Evolutionary conservation across 495 filamentous ascomycete genomes (phyloP), one percentile per base, ranked within the genome.

Genomic region (Aeminium ludgeri): DNA sequence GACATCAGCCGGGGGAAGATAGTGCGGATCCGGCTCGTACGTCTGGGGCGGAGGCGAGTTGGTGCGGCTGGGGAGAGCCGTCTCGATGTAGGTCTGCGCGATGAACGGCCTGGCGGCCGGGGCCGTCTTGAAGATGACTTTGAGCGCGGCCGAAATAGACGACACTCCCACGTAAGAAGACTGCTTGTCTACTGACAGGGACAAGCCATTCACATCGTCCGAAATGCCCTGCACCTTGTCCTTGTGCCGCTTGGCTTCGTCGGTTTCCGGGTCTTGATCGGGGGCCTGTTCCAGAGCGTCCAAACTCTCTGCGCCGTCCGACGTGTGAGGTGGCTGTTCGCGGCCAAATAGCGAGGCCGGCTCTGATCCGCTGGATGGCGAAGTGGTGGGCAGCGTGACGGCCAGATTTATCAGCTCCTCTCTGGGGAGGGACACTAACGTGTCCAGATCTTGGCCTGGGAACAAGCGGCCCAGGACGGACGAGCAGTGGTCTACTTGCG

Each of bases 111-210:
- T 55, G 16, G 76, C 66, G 17, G 65, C 67, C 3, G 82, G 81
- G 39, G 78, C 76, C 25, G 80, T 70, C 62, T 75, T 80, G 45
- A 82, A 69, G 58, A 87, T 85, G 37, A 85, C 81, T 59, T 82
- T 78, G 17, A 87, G 66, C 7, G 78, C 79, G 0, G 81, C 80
- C 49, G 80, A 80, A 49, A 87, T 79, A 15, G 81, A 87, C 0
- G 80, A 84, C n/a, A 80, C 73, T 6, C 82, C 81, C 1, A 87
- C 64, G 49, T 86, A 87, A 8, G 82, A 86, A 7, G 78, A 74
- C 42, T 78, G 72, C 7, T 73, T 67, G 50, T 78, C 70, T 3
- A 79, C 65, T 2, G 78, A 74, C 29, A 87, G 67, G n/a, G 78
- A 82, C 0, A 86, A 61, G 0, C 77, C 79, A 54, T 86, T 86